phyloP scores from a whole-genome alignment of 306 rosid species.

The Hylodesmum podocarpum region DNA sequence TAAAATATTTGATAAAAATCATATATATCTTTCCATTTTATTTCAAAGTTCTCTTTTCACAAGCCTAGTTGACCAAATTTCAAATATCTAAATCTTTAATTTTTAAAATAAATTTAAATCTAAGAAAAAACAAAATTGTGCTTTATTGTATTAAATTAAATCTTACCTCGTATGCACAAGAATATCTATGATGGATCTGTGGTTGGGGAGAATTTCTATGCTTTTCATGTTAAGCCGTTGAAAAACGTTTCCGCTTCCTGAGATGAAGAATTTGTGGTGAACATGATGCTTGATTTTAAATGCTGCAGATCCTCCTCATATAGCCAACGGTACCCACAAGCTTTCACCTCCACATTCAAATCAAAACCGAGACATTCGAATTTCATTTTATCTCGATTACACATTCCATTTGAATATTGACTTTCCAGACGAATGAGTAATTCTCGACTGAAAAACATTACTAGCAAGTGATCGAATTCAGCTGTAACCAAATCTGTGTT shows the following conservation, averaged over 20 bases:
- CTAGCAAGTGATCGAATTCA: neutral
- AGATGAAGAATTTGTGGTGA: neutral
- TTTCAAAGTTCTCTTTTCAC: too few species aligned
- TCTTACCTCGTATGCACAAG: neutral
- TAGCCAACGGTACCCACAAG: too few species aligned
- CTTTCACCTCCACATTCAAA: too few species aligned
- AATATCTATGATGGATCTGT: neutral
- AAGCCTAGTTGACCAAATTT: too few species aligned
- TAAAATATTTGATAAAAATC: too few species aligned
- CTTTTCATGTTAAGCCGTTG: neutral
- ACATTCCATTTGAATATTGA: neutral
- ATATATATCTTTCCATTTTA: too few species aligned
- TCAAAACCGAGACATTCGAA: accelerated
- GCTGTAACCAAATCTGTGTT: too few species aligned
- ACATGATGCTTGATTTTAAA: neutral
- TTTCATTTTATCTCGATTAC: neutral
- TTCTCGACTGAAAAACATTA: neutral
- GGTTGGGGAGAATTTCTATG: neutral
- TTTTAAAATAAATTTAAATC: too few species aligned
- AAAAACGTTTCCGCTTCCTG: neutral
- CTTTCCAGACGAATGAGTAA: neutral
- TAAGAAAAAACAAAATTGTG: too few species aligned
- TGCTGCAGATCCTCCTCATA: too few species aligned
- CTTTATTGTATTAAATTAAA: neutral
- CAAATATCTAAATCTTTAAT: too few species aligned